phyloP scores from a whole-genome alignment of 2,329 filamentous ascomycete genomes.

The Colletotrichum scovillei region DNA sequence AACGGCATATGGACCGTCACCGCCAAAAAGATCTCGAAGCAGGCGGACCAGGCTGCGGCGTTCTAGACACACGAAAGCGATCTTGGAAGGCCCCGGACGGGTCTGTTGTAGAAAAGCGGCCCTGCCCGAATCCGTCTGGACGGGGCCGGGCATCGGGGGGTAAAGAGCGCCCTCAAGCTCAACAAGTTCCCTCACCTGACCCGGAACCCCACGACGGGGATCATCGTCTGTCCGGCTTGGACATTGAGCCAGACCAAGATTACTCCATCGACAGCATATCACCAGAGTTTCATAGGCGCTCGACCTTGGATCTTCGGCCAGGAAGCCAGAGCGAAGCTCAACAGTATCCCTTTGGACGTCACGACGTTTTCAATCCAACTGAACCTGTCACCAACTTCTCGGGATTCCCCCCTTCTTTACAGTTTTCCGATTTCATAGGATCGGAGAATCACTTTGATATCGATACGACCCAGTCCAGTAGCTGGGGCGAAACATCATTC shows the following conservation, averaged over 20 bases:
- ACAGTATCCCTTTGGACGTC: conserved; percentile 1
- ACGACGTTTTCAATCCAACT: not conserved
- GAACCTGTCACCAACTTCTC: conserved; percentile 7
- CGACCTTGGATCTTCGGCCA: conserved; percentile 1
- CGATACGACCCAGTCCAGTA: not conserved
- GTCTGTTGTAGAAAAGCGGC: conserved; percentile 59
- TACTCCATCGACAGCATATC: not conserved
- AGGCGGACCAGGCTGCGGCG: conserved; percentile 60
- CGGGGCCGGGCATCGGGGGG: conserved; percentile 1
- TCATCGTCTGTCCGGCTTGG: not conserved
- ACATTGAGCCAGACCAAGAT: not conserved
- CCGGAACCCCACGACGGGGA: conserved; percentile 23
- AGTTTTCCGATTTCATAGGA: not conserved
- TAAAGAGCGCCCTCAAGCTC: conserved; percentile 16
- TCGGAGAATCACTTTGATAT: not conserved
- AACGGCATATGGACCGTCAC: conserved; percentile 67
- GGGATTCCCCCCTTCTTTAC: conserved; percentile 12
- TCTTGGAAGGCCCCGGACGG: conserved; percentile 66
- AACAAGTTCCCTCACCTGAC: conserved; percentile 28
- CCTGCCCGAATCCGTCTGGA: conserved; percentile 34
- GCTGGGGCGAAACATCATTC: conserved; percentile 12
- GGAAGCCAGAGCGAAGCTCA: not conserved
- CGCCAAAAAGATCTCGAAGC: conserved; percentile 66
- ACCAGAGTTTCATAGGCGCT: not conserved
- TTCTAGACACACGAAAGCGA: conserved; percentile 65